A percentile compares a stretch with the other conserved stretches of the same genome.
Evolutionary conservation across 2,329 filamentous ascomycete genomes (phyloP).

Genomic region (Endoconidiophora laricicola): DNA sequence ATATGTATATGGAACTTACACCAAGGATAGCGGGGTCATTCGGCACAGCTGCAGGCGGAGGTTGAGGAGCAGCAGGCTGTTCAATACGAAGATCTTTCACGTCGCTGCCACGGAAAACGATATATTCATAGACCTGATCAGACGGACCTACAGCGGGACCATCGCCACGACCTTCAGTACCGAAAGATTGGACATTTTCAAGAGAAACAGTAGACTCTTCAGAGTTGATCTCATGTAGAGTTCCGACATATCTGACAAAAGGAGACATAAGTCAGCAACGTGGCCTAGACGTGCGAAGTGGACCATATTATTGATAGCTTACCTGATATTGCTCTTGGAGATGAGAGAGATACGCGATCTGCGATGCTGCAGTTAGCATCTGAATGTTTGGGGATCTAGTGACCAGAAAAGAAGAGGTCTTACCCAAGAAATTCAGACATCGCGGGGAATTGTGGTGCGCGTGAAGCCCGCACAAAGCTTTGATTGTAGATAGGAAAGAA

Average conservation of each 20-base stretch:
- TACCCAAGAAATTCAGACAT: conserved; percentile 49
- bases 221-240: conserved; percentile 93
- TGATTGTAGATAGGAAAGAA: conserved; percentile 14
- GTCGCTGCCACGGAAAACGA: conserved; percentile 94
- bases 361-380: conserved; percentile 20
- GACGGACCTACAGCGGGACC: conserved; percentile 56
- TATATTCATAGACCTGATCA: conserved; percentile 90
- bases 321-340: conserved; percentile 95
- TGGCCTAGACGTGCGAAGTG: conserved; percentile 3
- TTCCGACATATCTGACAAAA: conserved; percentile 67
- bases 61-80: conserved; percentile 59
- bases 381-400: conserved; percentile 16
- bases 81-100: conserved; percentile 96
- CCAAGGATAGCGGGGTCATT: conserved; percentile 94
- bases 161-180: conserved; percentile 79
- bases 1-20: conserved; percentile 47
- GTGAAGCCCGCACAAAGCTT: conserved; percentile 24
- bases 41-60: conserved; percentile 59
- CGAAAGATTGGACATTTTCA: conserved; percentile 87
- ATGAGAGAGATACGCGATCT: conserved; percentile 92
- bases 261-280: conserved; percentile 20
- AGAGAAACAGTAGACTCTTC: conserved; percentile 92
- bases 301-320: conserved; percentile 22
- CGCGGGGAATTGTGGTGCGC: conserved; percentile 23
- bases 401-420: conserved; percentile 17